These are phyloP conservation scores for Colletotrichum sublineola DNA, from an alignment of 2,329 filamentous ascomycete species.

Conservation along the genomic window DNA sequence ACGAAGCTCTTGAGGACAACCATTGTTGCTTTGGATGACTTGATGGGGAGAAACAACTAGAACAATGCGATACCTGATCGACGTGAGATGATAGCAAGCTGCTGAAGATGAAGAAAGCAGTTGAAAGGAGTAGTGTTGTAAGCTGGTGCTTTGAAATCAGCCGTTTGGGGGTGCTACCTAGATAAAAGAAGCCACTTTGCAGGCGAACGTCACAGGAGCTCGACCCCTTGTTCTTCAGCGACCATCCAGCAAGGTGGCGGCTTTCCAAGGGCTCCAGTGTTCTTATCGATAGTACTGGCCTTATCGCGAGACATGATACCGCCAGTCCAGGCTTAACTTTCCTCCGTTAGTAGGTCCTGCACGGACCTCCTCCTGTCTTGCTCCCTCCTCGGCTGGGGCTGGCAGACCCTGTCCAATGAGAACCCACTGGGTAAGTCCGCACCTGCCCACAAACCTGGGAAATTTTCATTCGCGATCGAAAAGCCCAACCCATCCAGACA, in stretches of 20 bases:
- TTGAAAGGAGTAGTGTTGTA: conserved; percentile 7
- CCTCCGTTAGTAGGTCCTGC: not conserved
- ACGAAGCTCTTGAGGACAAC: conserved; percentile 72
- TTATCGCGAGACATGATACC: not conserved
- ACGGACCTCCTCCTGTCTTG: not conserved
- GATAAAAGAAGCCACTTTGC: conserved; percentile 56
- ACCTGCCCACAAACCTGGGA: conserved; percentile 24
- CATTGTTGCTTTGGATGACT: conserved; percentile 55
- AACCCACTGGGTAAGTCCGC: conserved; percentile 18
- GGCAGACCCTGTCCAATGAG: conserved; percentile 35
- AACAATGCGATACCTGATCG: conserved; percentile 15
- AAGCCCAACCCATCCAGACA: conserved; percentile 34
- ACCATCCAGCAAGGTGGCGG: not conserved
- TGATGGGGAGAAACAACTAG: not conserved
- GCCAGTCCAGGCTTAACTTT: not conserved
- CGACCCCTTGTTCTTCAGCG: conserved; percentile 19
- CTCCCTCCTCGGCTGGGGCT: conserved; percentile 33
- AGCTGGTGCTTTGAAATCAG: conserved; percentile 53
- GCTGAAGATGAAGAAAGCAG: conserved; percentile 15
- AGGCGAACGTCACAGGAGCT: conserved; percentile 42
- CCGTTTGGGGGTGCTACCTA: conserved; percentile 25
- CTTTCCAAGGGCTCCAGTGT: not conserved
- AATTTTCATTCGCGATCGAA: conserved; percentile 41
- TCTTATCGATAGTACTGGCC: conserved; percentile 1
- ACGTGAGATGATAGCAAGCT: conserved; percentile 31